Conservation (phyloP, 352 stramenopile genomes). For the Phytophthora pluvialis region DNA sequence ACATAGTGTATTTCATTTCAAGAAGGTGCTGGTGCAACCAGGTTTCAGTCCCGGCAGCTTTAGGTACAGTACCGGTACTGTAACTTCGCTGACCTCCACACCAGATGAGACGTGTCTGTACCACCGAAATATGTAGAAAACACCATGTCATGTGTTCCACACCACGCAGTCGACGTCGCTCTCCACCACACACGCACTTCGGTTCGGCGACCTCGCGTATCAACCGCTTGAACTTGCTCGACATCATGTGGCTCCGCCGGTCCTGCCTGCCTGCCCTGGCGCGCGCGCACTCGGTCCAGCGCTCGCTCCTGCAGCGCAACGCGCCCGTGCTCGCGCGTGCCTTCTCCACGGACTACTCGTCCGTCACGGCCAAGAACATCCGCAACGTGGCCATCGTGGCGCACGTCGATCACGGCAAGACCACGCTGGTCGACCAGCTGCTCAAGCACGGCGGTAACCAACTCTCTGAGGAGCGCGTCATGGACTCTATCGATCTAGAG, state of each 20-base stretch:
- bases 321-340: conserved; percentile 38
- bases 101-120: neutral
- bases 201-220: neutral
- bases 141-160: neutral
- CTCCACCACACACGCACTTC: conserved; percentile 3
- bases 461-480: conserved; percentile 91
- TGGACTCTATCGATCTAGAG: conserved; percentile 99
- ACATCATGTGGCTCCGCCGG: conserved; percentile 69
- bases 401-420: conserved; percentile 99
- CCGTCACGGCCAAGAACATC: conserved; percentile 62
- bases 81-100: too few species aligned
- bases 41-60: too few species aligned
- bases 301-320: conserved; percentile 40
- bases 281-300: conserved; percentile 37
- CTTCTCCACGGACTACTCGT: conserved; percentile 53
- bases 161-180: neutral
- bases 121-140: conserved; percentile 16
- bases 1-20: too few species aligned
- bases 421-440: conserved; percentile 97
- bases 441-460: conserved; percentile 95
- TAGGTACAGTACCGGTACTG: too few species aligned
- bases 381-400: conserved; percentile 93
- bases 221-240: conserved; percentile 21
- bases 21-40: too few species aligned
- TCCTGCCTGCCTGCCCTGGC: conserved; percentile 53